Evolutionary conservation across 2,329 filamentous ascomycete genomes (phyloP).

Genomic region (Penicillium sp.): DNA sequence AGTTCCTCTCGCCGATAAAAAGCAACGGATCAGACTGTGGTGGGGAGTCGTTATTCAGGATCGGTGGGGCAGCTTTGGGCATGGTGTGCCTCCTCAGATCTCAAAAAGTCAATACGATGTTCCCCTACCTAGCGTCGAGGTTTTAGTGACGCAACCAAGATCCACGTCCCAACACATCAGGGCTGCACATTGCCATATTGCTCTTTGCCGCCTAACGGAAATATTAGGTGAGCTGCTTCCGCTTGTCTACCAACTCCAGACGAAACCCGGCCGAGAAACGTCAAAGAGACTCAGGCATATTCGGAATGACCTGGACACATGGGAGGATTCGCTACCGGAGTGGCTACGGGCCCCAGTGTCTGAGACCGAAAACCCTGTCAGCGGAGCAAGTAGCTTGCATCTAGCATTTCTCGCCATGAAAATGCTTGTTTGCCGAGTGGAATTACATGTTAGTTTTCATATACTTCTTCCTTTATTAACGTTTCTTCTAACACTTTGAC

Average conservation of each 20-base stretch:
- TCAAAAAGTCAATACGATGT: conserved; percentile 54
- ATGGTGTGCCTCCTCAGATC: conserved; percentile 54
- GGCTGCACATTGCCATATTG: conserved; percentile 50
- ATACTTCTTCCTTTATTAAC: neutral
- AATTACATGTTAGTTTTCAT: conserved; percentile 38
- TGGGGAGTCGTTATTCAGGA: conserved; percentile 57
- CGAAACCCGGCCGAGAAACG: conserved; percentile 39
- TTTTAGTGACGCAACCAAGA: conserved; percentile 34
- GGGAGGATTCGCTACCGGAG: conserved; percentile 43
- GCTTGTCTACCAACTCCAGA: conserved; percentile 44
- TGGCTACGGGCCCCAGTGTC: conserved; percentile 37
- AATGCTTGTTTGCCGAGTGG: conserved; percentile 46
- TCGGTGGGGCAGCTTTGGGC: conserved; percentile 54
- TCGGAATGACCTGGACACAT: conserved; percentile 42
- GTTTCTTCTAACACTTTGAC: conserved; percentile 4
- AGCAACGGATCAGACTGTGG: conserved; percentile 51
- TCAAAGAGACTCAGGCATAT: conserved; percentile 44
- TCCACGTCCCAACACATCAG: conserved; percentile 39
- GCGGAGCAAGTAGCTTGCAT: conserved; percentile 43
- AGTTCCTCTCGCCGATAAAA: conserved; percentile 48
- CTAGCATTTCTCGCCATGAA: conserved; percentile 43
- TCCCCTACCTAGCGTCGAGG: conserved; percentile 47
- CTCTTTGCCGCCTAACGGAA: conserved; percentile 49
- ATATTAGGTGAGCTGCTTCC: conserved; percentile 45
- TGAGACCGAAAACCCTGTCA: conserved; percentile 31